These are phyloP conservation scores for Coemansia sp. DNA, from an alignment of 192 early-diverging fungal genomes.

Conservation along the genomic window DNA sequence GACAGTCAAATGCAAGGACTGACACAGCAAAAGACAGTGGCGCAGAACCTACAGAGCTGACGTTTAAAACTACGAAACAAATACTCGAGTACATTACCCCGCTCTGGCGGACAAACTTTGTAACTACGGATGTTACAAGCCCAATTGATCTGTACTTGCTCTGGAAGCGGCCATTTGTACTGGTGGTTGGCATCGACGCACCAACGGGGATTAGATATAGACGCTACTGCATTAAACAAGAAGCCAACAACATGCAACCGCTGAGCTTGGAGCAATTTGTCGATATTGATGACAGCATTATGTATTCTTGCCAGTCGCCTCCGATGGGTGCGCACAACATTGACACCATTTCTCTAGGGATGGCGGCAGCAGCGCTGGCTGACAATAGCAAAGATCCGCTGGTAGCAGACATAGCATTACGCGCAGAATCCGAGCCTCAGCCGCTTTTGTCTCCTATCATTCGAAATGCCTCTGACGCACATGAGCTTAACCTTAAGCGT, in stretches of 20 bases:
- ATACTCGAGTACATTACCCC: conserved; percentile 68
- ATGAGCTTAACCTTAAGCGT: conserved; percentile 30
- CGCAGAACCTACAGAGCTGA: background rate
- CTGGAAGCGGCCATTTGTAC: conserved; percentile 70
- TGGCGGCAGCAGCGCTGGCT: conserved; percentile 2
- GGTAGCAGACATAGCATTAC: background rate
- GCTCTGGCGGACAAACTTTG: conserved; percentile 72
- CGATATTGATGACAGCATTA: conserved; percentile 49
- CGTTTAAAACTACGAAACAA: conserved; percentile 59
- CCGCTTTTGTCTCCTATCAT: conserved; percentile 25
- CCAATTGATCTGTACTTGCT: conserved; percentile 59
- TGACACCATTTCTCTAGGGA: conserved; percentile 5
- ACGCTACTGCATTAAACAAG: conserved; percentile 52
- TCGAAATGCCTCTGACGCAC: conserved; percentile 8
- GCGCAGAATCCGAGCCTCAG: conserved; percentile 1
- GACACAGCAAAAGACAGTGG: background rate
- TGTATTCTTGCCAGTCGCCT: conserved; percentile 43
- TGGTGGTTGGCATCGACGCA: conserved; percentile 85
- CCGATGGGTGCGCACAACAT: background rate
- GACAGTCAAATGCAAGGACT: background rate
- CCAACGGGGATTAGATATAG: conserved; percentile 66
- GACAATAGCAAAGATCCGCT: conserved; percentile 2
- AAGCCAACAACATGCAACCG: no score
- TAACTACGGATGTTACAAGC: conserved; percentile 62
- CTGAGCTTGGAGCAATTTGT: conserved; percentile 62